A percentile compares a stretch with the other conserved stretches of the same genome.
phyloP scores from a whole-genome alignment of 371 early-diverging fungal species.

The Mucor irregularis region DNA sequence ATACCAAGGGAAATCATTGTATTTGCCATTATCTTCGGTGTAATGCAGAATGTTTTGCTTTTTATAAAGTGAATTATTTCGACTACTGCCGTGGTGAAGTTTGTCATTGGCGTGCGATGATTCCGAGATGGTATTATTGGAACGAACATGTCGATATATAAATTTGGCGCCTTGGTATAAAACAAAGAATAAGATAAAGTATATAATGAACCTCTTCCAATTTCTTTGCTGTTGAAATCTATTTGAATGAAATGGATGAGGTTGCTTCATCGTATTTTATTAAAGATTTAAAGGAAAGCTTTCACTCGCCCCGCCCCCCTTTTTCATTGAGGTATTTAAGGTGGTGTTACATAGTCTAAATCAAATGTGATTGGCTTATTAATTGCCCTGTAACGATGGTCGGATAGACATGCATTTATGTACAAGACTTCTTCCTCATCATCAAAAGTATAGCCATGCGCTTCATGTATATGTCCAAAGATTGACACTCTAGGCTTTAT shows the following conservation, averaged over 20 bases:
- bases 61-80: neutral
- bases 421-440: slow-evolving; percentile 36
- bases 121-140: neutral
- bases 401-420: slow-evolving; percentile 54
- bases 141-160: neutral
- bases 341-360: too few relatives aligned
- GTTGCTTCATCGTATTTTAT: neutral
- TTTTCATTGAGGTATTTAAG: too few relatives aligned
- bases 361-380: slow-evolving; percentile 56
- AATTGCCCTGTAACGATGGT: slow-evolving; percentile 34
- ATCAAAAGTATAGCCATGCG: slow-evolving; percentile 36
- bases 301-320: too few relatives aligned
- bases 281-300: too few relatives aligned
- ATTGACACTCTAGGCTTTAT: slow-evolving; percentile 47
- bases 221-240: neutral
- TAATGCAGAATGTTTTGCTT: slow-evolving; percentile 4
- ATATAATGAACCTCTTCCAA: slow-evolving; percentile 8
- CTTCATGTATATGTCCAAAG: slow-evolving; percentile 64
- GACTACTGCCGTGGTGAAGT: neutral
- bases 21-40: slow-evolving; percentile 1
- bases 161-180: neutral
- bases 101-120: neutral
- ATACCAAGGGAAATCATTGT: slow-evolving; percentile 33
- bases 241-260: neutral
- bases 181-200: neutral